A percentile compares a stretch with the other conserved stretches of the same genome.
phyloP scores from a whole-genome alignment of 306 rosid species.

The Gleditsia sinensis region DNA sequence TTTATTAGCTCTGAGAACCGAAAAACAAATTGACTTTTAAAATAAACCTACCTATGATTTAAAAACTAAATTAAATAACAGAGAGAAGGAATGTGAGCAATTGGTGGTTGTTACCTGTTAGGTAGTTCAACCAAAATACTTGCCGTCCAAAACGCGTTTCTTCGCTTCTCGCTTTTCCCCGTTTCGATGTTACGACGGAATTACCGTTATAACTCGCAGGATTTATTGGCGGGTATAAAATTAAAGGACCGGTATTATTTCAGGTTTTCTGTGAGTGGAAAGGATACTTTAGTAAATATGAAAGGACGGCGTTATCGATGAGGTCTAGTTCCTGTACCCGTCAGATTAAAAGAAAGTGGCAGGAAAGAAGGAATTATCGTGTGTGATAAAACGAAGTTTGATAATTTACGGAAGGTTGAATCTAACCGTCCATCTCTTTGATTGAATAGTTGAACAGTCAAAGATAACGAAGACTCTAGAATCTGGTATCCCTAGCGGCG shows the following conservation, averaged over 20 bases:
- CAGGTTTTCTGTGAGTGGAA: neutral
- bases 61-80: conserved; percentile 1
- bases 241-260: neutral
- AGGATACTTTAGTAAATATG: conserved; percentile 20
- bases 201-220: neutral
- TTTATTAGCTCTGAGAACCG: conserved; percentile 29
- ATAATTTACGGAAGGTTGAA: neutral
- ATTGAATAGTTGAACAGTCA: neutral
- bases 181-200: conserved; percentile 16
- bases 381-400: conserved; percentile 7
- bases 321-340: conserved; percentile 31
- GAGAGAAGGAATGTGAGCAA: conserved; percentile 34
- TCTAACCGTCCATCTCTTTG: conserved; percentile 22
- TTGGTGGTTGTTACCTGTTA: conserved; percentile 54
- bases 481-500: neutral
- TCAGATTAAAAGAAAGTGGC: conserved; percentile 24
- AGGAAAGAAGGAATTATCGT: conserved; percentile 35
- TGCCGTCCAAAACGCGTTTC: conserved; percentile 70
- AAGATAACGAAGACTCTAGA: neutral
- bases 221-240: conserved; percentile 11
- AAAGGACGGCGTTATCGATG: conserved; percentile 31
- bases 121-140: conserved; percentile 67
- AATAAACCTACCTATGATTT: neutral
- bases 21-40: neutral
- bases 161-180: conserved; percentile 39